phyloP scores from a whole-genome alignment of 2,329 filamentous ascomycete genomes.

The Eurotiales sp. region DNA sequence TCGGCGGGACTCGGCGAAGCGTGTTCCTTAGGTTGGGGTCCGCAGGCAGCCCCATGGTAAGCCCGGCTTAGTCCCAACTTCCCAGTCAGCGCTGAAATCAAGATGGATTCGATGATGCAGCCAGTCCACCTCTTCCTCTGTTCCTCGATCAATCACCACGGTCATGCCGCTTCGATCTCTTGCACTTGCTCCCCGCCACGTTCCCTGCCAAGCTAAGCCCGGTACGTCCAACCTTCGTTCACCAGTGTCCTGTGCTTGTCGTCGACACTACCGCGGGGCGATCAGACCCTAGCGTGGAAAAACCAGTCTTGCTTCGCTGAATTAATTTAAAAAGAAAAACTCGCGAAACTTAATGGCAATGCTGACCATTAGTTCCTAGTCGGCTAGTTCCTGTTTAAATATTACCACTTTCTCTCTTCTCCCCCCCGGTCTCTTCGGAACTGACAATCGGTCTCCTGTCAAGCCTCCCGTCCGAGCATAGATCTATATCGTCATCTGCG shows the following conservation, averaged over 20 bases:
- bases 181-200: not conserved
- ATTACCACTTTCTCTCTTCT: not conserved
- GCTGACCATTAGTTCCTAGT: not conserved
- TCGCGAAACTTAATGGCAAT: not conserved
- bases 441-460: too few relatives aligned
- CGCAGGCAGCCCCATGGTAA: too few relatives aligned
- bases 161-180: too few relatives aligned
- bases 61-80: too few relatives aligned
- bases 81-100: too few relatives aligned
- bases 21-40: too few relatives aligned
- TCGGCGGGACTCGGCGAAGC: too few relatives aligned
- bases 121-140: too few relatives aligned
- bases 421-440: too few relatives aligned
- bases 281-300: constrained; percentile 10
- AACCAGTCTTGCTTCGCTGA: not conserved
- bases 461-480: not conserved
- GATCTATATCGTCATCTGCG: not conserved
- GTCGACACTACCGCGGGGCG: constrained; percentile 8
- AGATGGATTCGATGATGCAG: too few relatives aligned
- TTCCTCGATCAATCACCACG: too few relatives aligned
- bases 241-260: not conserved
- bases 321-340: not conserved
- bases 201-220: not conserved
- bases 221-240: not conserved
- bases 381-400: not conserved